Percentiles rank a stretch among this genome's conserved stretches.
Evolutionary conservation across 345 rosid species (phyloP).

Genomic region (Hibiscus syriacus): DNA sequence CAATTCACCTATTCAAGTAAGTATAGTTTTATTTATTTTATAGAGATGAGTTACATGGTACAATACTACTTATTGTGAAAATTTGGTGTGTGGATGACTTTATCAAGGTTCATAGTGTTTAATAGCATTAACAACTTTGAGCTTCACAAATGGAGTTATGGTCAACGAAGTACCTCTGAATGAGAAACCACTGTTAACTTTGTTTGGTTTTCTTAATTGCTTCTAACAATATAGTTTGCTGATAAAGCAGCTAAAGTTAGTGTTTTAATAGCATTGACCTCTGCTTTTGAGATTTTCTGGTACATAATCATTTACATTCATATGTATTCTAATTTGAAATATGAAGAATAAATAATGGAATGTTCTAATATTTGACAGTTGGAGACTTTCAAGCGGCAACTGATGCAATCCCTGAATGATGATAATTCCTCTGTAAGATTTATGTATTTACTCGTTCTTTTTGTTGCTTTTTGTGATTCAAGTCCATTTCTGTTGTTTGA

Average conservation of each 20-base stretch:
- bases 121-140: background rate
- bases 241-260: background rate
- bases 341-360: background rate
- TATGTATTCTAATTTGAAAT: background rate
- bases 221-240: background rate
- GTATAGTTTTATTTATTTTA: background rate
- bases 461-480: background rate
- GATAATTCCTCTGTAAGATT: constrained; percentile 65
- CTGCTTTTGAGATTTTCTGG: background rate
- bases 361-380: constrained; percentile 34
- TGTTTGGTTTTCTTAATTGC: background rate
- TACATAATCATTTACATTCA: background rate
- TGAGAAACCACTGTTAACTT: background rate
- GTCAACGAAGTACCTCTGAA: background rate
- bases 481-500: background rate
- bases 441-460: background rate
- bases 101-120: background rate
- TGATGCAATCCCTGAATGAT: constrained; percentile 82
- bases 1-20: background rate
- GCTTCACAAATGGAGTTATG: background rate
- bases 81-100: background rate
- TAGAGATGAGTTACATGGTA: background rate
- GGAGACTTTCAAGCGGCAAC: constrained; percentile 86
- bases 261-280: background rate
- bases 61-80: background rate